Percentiles rank a stretch among this genome's conserved stretches.
Evolutionary conservation across 306 rosid species (phyloP).

Genomic region (Lupinus albus): DNA sequence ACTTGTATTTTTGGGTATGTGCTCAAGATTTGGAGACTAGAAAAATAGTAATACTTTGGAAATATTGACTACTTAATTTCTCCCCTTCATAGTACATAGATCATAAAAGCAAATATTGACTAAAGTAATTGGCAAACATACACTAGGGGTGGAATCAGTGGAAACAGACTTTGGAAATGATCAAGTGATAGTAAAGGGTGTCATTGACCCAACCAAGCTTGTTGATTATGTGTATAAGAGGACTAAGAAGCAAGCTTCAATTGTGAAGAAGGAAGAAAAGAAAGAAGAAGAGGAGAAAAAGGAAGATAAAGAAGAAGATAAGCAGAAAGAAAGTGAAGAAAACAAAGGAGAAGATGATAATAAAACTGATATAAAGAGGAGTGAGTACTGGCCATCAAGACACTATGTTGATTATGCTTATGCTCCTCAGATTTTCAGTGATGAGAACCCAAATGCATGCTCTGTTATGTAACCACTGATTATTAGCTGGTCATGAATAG

Average conservation of each 20-base stretch:
- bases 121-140: no score
- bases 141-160: constrained; percentile 63
- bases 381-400: constrained; percentile 65
- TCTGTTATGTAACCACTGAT: constrained; percentile 59
- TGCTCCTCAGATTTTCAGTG: constrained; percentile 75
- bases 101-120: no score
- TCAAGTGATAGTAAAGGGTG: constrained; percentile 75
- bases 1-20: no score
- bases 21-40: no score
- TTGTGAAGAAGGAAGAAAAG: constrained; percentile 59
- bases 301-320: constrained; percentile 44
- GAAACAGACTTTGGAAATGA: constrained; percentile 68
- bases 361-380: constrained; percentile 57
- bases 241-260: constrained; percentile 69
- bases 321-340: constrained; percentile 51
- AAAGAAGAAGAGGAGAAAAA: constrained; percentile 45
- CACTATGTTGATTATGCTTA: constrained; percentile 56
- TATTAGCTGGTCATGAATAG: constrained; percentile 22
- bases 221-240: constrained; percentile 69
- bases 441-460: constrained; percentile 92
- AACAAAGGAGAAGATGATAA: constrained; percentile 51
- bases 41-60: no score
- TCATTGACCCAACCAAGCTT: constrained; percentile 62
- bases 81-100: no score
- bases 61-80: no score